phyloP scores from a whole-genome alignment of 176 grass and related monocot species.

The Pontederia paniculata region DNA sequence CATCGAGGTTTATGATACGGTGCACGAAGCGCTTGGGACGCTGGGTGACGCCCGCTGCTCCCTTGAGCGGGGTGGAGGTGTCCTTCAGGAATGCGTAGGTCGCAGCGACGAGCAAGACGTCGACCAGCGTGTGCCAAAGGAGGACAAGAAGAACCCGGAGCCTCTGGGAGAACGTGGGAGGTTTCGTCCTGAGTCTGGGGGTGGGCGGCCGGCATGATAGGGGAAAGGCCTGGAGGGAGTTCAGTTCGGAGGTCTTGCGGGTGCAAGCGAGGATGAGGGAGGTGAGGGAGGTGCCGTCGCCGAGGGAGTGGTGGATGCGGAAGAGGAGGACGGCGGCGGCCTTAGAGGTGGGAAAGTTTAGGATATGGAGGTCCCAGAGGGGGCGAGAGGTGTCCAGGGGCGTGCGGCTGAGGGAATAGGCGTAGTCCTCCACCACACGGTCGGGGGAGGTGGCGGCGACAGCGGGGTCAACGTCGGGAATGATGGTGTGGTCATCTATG shows the following conservation, averaged over 20 bases:
- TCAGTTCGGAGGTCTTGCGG: conserved; percentile 50
- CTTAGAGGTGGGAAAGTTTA: too few relatives aligned
- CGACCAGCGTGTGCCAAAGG: conserved; percentile 62
- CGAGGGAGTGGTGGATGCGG: too few relatives aligned
- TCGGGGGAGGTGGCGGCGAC: conserved; percentile 31
- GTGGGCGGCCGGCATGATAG: conserved; percentile 24
- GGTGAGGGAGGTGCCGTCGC: conserved; percentile 76
- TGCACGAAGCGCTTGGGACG: conserved; percentile 59
- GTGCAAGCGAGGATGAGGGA: conserved; percentile 89
- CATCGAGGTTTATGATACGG: conserved; percentile 54
- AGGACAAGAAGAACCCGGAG: conserved; percentile 32
- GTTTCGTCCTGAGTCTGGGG: neutral
- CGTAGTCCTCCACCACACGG: conserved; percentile 59
- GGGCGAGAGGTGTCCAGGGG: too few relatives aligned
- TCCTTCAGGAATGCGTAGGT: conserved; percentile 51
- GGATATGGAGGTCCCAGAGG: too few relatives aligned
- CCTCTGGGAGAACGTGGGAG: conserved; percentile 21
- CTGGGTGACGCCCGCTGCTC: conserved; percentile 42
- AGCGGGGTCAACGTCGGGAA: conserved; percentile 35
- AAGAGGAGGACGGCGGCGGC: too few relatives aligned
- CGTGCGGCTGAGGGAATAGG: conserved; percentile 45
- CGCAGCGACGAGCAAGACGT: conserved; percentile 37
- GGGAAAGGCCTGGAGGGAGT: conserved; percentile 15
- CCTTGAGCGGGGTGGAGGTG: conserved; percentile 40
- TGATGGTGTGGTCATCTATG: too few relatives aligned